Percentiles rank a stretch among this genome's conserved stretches.
phyloP scores from a whole-genome alignment of 805 yeast species.

The Lachancea cidri region DNA sequence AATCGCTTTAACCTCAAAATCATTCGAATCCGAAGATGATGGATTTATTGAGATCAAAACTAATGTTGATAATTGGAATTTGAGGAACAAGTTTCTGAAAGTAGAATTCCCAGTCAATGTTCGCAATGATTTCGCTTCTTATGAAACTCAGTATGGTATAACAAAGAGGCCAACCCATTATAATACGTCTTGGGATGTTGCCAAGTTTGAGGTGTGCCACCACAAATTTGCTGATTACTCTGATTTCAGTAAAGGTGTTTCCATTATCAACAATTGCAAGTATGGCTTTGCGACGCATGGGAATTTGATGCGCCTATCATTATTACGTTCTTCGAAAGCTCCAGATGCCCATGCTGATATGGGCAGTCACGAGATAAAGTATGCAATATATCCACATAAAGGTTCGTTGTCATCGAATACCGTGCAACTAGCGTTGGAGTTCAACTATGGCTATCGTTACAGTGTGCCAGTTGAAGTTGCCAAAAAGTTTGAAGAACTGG shows the following conservation, averaged over 20 bases:
- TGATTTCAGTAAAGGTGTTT: constrained; percentile 81
- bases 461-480: constrained; percentile 15
- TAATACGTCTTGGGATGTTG: constrained; percentile 94
- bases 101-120: constrained; percentile 92
- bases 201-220: constrained; percentile 92
- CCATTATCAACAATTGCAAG: constrained; percentile 76
- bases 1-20: constrained; percentile 50
- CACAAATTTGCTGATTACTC: constrained; percentile 92
- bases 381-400: constrained; percentile 77
- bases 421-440: constrained; percentile 71
- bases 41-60: constrained; percentile 49
- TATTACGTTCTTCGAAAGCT: constrained; percentile 85
- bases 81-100: constrained; percentile 79
- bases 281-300: constrained; percentile 95
- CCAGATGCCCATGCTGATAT: constrained; percentile 95
- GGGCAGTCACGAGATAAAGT: constrained; percentile 78
- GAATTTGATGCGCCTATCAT: constrained; percentile 78
- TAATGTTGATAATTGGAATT: constrained; percentile 75
- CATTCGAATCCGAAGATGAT: constrained; percentile 39
- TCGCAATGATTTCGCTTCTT: constrained; percentile 69
- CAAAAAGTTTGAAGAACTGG: constrained; percentile 25
- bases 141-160: constrained; percentile 91
- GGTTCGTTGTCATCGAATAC: constrained; percentile 62
- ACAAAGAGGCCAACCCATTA: constrained; percentile 91
- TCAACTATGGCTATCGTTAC: constrained; percentile 50